A percentile compares a stretch with the other conserved stretches of the same genome.
Evolutionary conservation across 257 asterid genomes (phyloP).

Genomic region (Cordia subcordata): DNA sequence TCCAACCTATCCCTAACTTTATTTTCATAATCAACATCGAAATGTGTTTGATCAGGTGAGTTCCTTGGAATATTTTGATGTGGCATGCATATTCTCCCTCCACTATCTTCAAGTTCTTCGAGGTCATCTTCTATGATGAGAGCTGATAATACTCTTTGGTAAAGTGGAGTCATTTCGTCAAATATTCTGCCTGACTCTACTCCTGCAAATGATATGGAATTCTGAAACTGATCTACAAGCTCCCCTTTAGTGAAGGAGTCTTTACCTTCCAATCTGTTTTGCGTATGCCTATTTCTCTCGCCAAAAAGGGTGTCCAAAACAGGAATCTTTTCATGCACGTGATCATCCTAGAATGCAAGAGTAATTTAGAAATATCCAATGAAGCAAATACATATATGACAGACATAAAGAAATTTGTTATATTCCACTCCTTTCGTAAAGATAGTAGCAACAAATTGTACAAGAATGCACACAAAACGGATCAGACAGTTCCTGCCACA

Average conservation of each 20-base stretch:
- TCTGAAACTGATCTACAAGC: constrained; percentile 45
- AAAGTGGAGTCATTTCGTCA: constrained; percentile 57
- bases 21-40: constrained; percentile 33
- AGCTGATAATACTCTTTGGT: constrained; percentile 89
- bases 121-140: constrained; percentile 71
- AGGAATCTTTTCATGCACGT: constrained; percentile 36
- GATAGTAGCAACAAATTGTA: no score
- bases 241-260: constrained; percentile 33
- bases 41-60: constrained; percentile 40
- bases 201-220: constrained; percentile 37
- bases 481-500: no score
- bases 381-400: not conserved
- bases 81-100: constrained; percentile 35
- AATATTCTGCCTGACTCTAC: constrained; percentile 37
- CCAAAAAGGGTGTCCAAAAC: constrained; percentile 34
- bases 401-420: not conserved
- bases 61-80: constrained; percentile 24
- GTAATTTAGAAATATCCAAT: constrained; percentile 4
- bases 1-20: constrained; percentile 41
- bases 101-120: constrained; percentile 74
- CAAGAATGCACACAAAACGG: no score
- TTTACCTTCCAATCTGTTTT: constrained; percentile 31
- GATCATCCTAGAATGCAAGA: constrained; percentile 42
- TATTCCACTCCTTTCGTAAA: no score
- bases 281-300: constrained; percentile 35